Conservation (phyloP, 1,139 yeast species). For the Kurtzmaniella quercitrusa region DNA sequence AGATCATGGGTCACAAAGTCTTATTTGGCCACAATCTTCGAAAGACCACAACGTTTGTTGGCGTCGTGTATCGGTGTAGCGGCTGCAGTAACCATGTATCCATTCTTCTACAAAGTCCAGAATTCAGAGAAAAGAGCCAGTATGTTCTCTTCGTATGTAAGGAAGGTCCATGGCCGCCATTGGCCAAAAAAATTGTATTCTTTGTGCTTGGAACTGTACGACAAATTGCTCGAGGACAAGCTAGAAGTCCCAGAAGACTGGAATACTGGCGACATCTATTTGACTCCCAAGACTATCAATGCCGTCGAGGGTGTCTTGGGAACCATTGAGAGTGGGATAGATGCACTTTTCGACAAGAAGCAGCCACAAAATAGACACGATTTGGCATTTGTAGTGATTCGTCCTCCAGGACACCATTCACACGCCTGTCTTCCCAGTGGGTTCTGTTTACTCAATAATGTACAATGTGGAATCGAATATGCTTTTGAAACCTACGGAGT, state of each 20-base stretch:
- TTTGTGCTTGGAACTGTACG: constrained; percentile 56
- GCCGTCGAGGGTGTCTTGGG: constrained; percentile 82
- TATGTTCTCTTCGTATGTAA: constrained; percentile 55
- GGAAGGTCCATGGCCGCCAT: constrained; percentile 66
- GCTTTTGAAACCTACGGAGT: constrained; percentile 62
- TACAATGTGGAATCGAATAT: constrained; percentile 77
- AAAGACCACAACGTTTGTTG: constrained; percentile 74
- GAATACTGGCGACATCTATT: constrained; percentile 82
- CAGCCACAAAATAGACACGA: constrained; percentile 34
- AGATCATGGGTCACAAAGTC: constrained; percentile 73
- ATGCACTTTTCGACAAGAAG: constrained; percentile 39
- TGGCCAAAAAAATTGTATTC: constrained; percentile 66
- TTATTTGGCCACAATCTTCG: constrained; percentile 69
- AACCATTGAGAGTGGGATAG: constrained; percentile 71
- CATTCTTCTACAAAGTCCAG: constrained; percentile 51
- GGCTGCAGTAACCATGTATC: constrained; percentile 69
- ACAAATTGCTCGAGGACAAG: constrained; percentile 49
- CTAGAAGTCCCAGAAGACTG: constrained; percentile 78
- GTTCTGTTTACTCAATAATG: constrained; percentile 80
- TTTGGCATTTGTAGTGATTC: constrained; percentile 63
- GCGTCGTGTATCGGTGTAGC: constrained; percentile 78
- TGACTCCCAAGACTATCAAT: constrained; percentile 61
- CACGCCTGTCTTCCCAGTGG: constrained; percentile 83
- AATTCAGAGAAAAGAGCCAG: constrained; percentile 47
- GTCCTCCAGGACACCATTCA: constrained; percentile 93